These are phyloP conservation scores for Colletotrichum sojae DNA, from an alignment of 2,329 filamentous ascomycete genomes.

Conservation along the genomic window DNA sequence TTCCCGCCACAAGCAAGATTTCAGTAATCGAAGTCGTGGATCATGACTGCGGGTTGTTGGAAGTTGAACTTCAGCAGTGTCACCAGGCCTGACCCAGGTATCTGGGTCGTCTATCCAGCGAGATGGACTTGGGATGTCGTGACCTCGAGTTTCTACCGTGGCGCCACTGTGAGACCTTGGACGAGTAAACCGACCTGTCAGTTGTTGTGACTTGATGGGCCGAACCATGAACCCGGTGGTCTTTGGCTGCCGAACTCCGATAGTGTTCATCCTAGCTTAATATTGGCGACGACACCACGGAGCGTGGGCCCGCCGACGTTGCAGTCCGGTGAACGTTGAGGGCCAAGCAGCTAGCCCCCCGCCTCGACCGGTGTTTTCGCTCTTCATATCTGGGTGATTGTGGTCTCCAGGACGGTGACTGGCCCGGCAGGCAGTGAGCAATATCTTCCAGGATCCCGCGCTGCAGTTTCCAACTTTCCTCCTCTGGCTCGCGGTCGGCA, in stretches of 20 bases:
- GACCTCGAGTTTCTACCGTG: neutral
- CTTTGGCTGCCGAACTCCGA: conserved; percentile 34
- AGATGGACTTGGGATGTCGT: conserved; percentile 8
- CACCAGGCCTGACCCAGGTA: conserved; percentile 8
- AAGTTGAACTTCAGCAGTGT: conserved; percentile 4
- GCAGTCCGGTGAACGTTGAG: conserved; percentile 22
- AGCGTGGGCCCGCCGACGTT: conserved; percentile 16
- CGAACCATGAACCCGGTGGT: conserved; percentile 22
- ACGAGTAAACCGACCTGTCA: conserved; percentile 15
- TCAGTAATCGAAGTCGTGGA: neutral
- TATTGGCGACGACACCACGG: conserved; percentile 5
- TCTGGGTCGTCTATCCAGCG: conserved; percentile 13
- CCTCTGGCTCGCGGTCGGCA: neutral
- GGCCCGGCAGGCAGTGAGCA: conserved; percentile 1
- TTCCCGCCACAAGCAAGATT: neutral
- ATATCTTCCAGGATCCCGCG: neutral
- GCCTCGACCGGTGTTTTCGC: conserved; percentile 8
- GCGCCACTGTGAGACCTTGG: conserved; percentile 14
- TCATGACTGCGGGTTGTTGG: neutral
- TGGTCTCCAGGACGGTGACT: neutral
- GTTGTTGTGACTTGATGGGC: conserved; percentile 12
- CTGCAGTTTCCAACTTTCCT: neutral
- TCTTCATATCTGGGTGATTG: neutral
- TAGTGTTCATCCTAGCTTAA: conserved; percentile 10
- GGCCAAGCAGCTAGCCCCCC: conserved; percentile 16